Base-by-base conservation (phyloP, 768 basidiomycete species). In the Pleurotus djamor region DNA sequence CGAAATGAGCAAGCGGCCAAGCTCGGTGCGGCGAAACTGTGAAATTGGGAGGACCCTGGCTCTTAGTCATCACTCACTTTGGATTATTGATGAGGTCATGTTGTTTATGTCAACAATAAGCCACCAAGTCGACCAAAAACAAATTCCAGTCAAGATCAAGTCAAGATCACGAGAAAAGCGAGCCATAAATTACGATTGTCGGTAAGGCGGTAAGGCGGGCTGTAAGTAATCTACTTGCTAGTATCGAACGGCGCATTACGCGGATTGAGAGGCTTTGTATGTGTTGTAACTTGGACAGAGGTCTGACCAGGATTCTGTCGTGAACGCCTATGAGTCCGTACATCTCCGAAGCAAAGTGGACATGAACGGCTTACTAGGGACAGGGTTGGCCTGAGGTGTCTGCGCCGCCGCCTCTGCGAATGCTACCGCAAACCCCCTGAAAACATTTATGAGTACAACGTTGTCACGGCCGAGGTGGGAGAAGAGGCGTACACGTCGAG, bases 381-480 rank as follows among this genome's bases (percentile, higher is more conserved):
- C 36, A 16, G 44, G 60, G 33, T 51, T 57, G n/a, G 47, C 35
- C n/a, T 37, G 10, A 58, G 61, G 59, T 28, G 54, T 59, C 10
- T 37, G 50, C 7, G 36, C 52, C n/a, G 65, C 61, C 56, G 72
- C 67, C 64, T 77, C 74, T 21, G 72, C 71, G 28, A 74, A 66
- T 16, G 77, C 72, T 32, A 72, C 67, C 2, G 74, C 71, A 7
- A 72, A 68, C 8, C 78, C 74, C 44, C 69, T 70, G 41, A n/a
- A 37, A 59, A 14, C 59, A 28, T 49, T 50, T 16, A 14, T 37
- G 12, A 21, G 36, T 36, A 28, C 51, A 21, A 34, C 17, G 13
- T 8, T 21, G n/a, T 4, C 45, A 47, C 14, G 7, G n/a, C 34
- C 10, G 10, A 2, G 32, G 9, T 43, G 21, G 12, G 17, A 48